Evolutionary conservation across 2,329 filamentous ascomycete genomes (phyloP).

Genomic region (Penicillium sp.): DNA sequence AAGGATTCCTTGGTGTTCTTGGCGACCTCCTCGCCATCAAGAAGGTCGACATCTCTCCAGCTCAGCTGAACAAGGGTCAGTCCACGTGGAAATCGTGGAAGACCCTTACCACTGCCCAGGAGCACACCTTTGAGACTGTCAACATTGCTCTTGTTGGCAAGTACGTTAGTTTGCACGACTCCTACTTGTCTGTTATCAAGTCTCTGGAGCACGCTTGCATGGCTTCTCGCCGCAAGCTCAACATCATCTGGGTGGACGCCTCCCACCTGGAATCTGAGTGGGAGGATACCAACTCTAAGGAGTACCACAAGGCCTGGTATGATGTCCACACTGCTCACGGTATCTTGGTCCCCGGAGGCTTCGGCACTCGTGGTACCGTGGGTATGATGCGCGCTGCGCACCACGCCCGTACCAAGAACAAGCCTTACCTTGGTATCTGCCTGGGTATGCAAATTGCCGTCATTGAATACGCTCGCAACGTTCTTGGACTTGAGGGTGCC

Average conservation of each 20-base stretch:
- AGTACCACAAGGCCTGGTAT: constrained; percentile 86
- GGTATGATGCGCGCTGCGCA: constrained; percentile 85
- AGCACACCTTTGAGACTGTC: constrained; percentile 68
- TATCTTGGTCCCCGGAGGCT: constrained; percentile 67
- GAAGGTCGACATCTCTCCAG: constrained; percentile 43
- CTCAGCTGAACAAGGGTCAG: constrained; percentile 62
- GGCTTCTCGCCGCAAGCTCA: constrained; percentile 16
- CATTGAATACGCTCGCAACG: constrained; percentile 79
- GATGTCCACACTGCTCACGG: constrained; percentile 66
- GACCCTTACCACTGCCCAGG: constrained; percentile 65
- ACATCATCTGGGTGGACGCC: constrained; percentile 78
- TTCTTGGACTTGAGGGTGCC: constrained; percentile 64
- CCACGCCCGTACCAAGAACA: constrained; percentile 79
- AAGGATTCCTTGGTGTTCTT: constrained; percentile 71
- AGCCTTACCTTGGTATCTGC: constrained; percentile 85
- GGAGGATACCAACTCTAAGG: constrained; percentile 67
- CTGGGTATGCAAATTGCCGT: constrained; percentile 91
- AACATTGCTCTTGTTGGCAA: constrained; percentile 91
- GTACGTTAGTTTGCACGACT: constrained; percentile 81
- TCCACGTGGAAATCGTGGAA: constrained; percentile 80
- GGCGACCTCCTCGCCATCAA: constrained; percentile 64
- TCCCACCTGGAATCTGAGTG: constrained; percentile 75
- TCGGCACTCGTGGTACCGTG: constrained; percentile 77
- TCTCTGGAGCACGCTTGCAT: constrained; percentile 45
- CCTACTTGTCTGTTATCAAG: constrained; percentile 81